Evolutionary conservation across 1,284 basidiomycete species (phyloP).

Genomic region (Boletus sp.): DNA sequence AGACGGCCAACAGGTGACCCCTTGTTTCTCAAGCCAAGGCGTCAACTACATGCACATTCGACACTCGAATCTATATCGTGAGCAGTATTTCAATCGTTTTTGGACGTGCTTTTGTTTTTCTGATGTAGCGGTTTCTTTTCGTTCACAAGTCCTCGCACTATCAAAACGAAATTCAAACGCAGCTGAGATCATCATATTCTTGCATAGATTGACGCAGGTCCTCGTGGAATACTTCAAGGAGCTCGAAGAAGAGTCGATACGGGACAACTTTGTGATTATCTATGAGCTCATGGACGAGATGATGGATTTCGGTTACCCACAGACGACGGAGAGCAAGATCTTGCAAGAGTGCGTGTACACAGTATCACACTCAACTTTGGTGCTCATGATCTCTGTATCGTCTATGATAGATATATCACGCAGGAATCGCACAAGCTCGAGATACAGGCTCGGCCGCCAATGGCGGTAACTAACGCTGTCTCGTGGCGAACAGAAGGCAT

Average conservation of each 20-base stretch:
- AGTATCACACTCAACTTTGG: neutral
- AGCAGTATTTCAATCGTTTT: conserved; percentile 33
- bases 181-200: conserved; percentile 93
- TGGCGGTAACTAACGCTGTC: conserved; percentile 98
- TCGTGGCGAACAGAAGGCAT: conserved; percentile 99
- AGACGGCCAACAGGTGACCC: conserved; percentile 90
- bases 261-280: conserved; percentile 98
- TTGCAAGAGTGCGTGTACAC: conserved; percentile 77
- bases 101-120: neutral
- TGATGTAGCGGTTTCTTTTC: neutral
- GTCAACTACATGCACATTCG: conserved; percentile 99
- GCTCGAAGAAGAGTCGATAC: conserved; percentile 96
- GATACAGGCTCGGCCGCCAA: conserved; percentile 92
- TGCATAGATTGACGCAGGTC: conserved; percentile 87
- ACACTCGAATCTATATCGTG: conserved; percentile 95
- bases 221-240: conserved; percentile 99
- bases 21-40: conserved; percentile 91
- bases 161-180: conserved; percentile 97
- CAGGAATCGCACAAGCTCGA: conserved; percentile 99
- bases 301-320: conserved; percentile 99
- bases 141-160: conserved; percentile 79
- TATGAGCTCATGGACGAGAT: conserved; percentile 98
- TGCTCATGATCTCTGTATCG: neutral
- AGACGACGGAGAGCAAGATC: conserved; percentile 99
- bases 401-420: conserved; percentile 80